Conservation (phyloP, 176 grass and related monocot species). For the Phoenix roebelenii region DNA sequence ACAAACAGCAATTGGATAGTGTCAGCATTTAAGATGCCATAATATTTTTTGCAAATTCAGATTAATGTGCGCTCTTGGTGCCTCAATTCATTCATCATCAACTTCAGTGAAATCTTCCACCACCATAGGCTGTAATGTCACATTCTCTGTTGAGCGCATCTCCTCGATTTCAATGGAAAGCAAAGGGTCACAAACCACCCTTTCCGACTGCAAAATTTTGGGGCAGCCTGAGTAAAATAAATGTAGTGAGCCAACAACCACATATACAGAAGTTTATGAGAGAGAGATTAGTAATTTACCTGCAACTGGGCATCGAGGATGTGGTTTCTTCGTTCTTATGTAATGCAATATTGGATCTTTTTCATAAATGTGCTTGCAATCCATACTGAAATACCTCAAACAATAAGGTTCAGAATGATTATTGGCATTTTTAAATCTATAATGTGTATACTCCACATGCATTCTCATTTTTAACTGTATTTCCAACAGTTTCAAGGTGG, state of each 20-base stretch:
- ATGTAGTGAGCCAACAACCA: slow-evolving; percentile 1
- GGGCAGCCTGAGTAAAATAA: slow-evolving; percentile 39
- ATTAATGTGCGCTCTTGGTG: no score
- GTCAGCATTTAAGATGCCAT: no score
- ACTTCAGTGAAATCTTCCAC: slow-evolving; percentile 69
- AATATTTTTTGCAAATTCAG: no score
- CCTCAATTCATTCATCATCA: slow-evolving; percentile 15
- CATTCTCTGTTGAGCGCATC: slow-evolving; percentile 25
- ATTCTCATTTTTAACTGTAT: no score
- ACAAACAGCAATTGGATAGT: no score
- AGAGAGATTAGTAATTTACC: slow-evolving; percentile 27
- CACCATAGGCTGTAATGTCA: slow-evolving; percentile 17
- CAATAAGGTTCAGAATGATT: slow-evolving; percentile 10
- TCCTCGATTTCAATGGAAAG: slow-evolving; percentile 76
- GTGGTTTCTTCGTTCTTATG: slow-evolving; percentile 37
- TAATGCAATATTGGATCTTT: slow-evolving; percentile 44
- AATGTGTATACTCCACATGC: no score
- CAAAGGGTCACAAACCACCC: slow-evolving; percentile 45
- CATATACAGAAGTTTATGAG: no score
- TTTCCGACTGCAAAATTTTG: slow-evolving; percentile 34
- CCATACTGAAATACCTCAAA: slow-evolving; percentile 33
- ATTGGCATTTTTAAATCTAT: no score
- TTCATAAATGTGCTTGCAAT: slow-evolving; percentile 86
- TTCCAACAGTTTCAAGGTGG: no score
- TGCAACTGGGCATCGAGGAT: slow-evolving; percentile 53